A percentile compares a stretch with the other conserved stretches of the same genome.
Conservation (phyloP, 2,329 filamentous ascomycete genomes). For the Podosphaera leucotricha region DNA sequence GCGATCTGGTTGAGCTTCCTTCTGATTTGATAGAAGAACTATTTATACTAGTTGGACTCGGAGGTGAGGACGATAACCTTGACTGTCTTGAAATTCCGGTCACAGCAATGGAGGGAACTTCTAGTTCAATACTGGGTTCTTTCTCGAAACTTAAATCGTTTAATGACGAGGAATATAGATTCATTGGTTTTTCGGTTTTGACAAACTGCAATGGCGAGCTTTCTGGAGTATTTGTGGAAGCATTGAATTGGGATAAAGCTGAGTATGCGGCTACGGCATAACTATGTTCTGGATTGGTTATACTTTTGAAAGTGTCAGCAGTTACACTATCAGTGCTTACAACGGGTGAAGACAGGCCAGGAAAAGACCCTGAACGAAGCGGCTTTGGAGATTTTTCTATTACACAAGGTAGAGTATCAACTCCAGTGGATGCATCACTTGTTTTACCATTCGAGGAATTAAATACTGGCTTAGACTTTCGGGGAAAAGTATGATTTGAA, state of each 20-base stretch:
- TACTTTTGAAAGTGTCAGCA: conserved; percentile 37
- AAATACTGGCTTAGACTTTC: conserved; percentile 17
- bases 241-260: conserved; percentile 28
- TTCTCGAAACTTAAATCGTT: conserved; percentile 22
- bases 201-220: conserved; percentile 20
- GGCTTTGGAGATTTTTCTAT: conserved; percentile 25
- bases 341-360: conserved; percentile 35
- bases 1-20: conserved; percentile 18
- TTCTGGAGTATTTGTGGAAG: conserved; percentile 26
- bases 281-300: conserved; percentile 28
- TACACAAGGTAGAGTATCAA: conserved; percentile 22
- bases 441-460: conserved; percentile 6
- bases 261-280: conserved; percentile 47
- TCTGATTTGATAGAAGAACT: conserved; percentile 20
- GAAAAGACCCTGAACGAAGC: conserved; percentile 38
- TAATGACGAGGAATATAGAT: conserved; percentile 27
- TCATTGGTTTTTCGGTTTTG: conserved; percentile 20
- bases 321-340: conserved; percentile 44
- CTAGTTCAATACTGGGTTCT: conserved; percentile 14
- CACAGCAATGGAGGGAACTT: conserved; percentile 10
- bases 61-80: conserved; percentile 9
- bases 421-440: conserved; percentile 23
- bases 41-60: conserved; percentile 16
- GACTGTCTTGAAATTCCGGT: conserved; percentile 4
- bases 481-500: conserved; percentile 24